phyloP scores from a whole-genome alignment of 441 rosid genomes.

The Populus tomentosa region DNA sequence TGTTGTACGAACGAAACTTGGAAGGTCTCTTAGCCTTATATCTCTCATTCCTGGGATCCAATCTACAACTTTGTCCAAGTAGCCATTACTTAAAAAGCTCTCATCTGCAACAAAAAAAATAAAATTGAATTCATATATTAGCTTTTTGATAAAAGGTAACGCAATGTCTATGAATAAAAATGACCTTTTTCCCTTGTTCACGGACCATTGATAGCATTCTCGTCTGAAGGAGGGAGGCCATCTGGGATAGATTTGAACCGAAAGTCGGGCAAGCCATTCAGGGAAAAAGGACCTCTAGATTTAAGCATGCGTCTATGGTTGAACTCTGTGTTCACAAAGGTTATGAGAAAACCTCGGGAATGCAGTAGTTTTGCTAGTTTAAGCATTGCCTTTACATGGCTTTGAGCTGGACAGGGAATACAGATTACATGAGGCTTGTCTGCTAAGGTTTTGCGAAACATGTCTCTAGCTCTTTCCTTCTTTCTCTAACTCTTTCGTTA shows the following conservation, averaged over 20 bases:
- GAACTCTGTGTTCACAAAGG: neutral
- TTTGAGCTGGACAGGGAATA: neutral
- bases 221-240: neutral
- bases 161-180: too few species aligned
- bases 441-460: neutral
- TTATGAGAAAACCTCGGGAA: neutral
- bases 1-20: neutral
- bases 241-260: constrained; percentile 2
- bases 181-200: too few species aligned
- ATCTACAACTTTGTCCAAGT: neutral
- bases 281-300: neutral
- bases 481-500: too few species aligned
- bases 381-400: constrained; percentile 5
- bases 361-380: constrained; percentile 2
- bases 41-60: neutral
- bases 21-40: neutral
- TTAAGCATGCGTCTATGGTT: neutral
- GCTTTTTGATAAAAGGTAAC: too few species aligned
- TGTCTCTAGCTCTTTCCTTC: neutral
- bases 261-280: neutral
- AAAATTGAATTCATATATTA: too few species aligned
- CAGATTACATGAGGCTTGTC: neutral
- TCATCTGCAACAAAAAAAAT: neutral
- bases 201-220: too few species aligned
- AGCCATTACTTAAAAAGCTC: neutral